phyloP scores from a whole-genome alignment of 129 eudicot genomes.

The Helianthus tuberosus region DNA sequence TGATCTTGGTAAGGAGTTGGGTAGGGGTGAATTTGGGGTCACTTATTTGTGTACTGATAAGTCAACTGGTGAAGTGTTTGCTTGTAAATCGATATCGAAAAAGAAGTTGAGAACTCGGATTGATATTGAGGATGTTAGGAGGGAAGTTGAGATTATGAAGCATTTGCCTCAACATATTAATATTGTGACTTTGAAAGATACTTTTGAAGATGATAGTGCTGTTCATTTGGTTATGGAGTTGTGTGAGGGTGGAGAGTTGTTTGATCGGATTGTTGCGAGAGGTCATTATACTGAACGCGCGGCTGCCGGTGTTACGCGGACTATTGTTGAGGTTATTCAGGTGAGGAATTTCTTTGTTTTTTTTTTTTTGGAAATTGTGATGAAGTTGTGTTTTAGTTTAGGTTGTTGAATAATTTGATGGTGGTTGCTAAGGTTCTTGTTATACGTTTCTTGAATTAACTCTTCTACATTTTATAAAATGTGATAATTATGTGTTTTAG shows the following conservation, averaged over 20 bases:
- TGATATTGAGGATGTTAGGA: constrained; percentile 89
- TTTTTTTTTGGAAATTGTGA: not conserved
- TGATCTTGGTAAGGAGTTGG: constrained; percentile 81
- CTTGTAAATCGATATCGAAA: constrained; percentile 88
- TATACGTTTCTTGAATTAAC: constrained; percentile 10
- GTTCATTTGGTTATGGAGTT: constrained; percentile 93
- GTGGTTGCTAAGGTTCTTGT: constrained; percentile 4
- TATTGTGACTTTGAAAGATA: constrained; percentile 75
- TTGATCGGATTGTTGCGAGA: constrained; percentile 88
- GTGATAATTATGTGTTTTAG: not conserved
- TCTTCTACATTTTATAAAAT: not conserved
- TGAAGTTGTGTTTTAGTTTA: constrained; percentile 13
- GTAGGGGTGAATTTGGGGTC: constrained; percentile 87
- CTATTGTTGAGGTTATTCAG: constrained; percentile 89
- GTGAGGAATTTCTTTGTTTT: constrained; percentile 38
- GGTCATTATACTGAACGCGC: constrained; percentile 95
- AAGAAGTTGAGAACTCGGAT: constrained; percentile 78
- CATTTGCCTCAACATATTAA: constrained; percentile 75
- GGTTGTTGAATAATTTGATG: constrained; percentile 7
- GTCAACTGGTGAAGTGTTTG: constrained; percentile 55
- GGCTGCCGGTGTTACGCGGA: constrained; percentile 78
- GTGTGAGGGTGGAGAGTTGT: constrained; percentile 92
- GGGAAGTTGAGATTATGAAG: constrained; percentile 93
- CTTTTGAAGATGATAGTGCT: constrained; percentile 84
- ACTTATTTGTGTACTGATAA: constrained; percentile 85